Conservation (phyloP, 768 basidiomycete species). For the Zangia roseola region DNA sequence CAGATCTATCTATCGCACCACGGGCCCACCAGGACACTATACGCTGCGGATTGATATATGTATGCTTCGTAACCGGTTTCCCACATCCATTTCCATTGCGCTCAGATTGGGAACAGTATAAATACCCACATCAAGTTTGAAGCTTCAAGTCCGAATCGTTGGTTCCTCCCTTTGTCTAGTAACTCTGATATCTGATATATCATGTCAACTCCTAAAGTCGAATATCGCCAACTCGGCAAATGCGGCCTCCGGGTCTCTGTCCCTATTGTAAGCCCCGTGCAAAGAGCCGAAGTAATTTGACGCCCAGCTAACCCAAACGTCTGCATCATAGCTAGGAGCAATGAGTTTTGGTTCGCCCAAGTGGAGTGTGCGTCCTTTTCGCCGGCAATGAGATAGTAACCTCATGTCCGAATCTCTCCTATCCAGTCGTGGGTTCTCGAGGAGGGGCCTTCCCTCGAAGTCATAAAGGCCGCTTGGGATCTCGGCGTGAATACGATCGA, state of each 20-base stretch:
- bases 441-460: conserved; percentile 28
- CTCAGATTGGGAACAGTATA: too few relatives aligned
- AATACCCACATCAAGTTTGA: too few relatives aligned
- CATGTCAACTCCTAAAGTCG: conserved; percentile 9
- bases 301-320: neutral
- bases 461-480: conserved; percentile 41
- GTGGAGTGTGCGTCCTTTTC: conserved; percentile 24
- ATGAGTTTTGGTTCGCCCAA: conserved; percentile 27
- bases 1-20: too few relatives aligned
- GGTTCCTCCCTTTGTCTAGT: too few relatives aligned
- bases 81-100: too few relatives aligned
- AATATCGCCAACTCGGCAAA: conserved; percentile 32
- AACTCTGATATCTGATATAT: too few relatives aligned
- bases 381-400: neutral
- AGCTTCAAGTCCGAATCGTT: too few relatives aligned
- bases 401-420: neutral
- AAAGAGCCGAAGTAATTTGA: neutral
- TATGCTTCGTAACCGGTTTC: too few relatives aligned
- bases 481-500: conserved; percentile 41
- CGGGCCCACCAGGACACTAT: too few relatives aligned
- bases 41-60: too few relatives aligned
- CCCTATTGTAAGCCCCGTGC: conserved; percentile 25
- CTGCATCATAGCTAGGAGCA: conserved; percentile 21
- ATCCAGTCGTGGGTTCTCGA: conserved; percentile 26
- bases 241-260: conserved; percentile 35